These are phyloP conservation scores for Begonia masoniana DNA, from an alignment of 306 rosid species.

Conservation along the genomic window DNA sequence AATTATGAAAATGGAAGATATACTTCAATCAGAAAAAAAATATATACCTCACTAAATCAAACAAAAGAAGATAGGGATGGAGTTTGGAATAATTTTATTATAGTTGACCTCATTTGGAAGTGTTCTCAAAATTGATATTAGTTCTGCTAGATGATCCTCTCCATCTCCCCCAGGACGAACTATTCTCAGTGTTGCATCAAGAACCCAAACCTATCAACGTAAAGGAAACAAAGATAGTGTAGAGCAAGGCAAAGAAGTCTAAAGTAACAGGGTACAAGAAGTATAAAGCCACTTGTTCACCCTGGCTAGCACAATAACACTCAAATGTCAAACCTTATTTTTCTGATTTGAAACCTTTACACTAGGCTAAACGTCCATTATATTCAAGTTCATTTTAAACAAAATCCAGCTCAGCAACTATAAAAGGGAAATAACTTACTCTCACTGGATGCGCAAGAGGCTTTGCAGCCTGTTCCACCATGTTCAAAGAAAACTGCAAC, in stretches of 20 bases:
- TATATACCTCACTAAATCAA: too few relatives aligned
- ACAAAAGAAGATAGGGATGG: too few relatives aligned
- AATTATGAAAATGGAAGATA: too few relatives aligned
- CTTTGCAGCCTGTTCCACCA: slow-evolving; percentile 97
- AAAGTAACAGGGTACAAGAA: background rate
- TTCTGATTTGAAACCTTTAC: background rate
- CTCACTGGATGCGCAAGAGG: slow-evolving; percentile 94
- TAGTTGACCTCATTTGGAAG: slow-evolving; percentile 62
- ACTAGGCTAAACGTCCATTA: background rate
- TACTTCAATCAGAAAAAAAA: too few relatives aligned
- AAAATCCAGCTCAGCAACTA: background rate
- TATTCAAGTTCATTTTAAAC: background rate
- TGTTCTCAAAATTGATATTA: slow-evolving; percentile 59
- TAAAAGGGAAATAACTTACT: slow-evolving; percentile 27
- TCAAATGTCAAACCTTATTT: background rate
- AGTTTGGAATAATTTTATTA: background rate
- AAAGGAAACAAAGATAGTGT: slow-evolving; percentile 11
- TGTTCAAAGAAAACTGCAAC: slow-evolving; percentile 72
- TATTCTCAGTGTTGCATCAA: slow-evolving; percentile 90
- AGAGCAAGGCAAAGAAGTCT: background rate
- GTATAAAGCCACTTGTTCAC: background rate
- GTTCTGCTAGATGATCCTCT: slow-evolving; percentile 89
- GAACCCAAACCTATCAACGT: slow-evolving; percentile 65
- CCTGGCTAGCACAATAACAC: background rate
- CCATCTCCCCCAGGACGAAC: slow-evolving; percentile 88